Conservation (phyloP, 2,329 filamentous ascomycete genomes). For the Fusarium equiseti region DNA sequence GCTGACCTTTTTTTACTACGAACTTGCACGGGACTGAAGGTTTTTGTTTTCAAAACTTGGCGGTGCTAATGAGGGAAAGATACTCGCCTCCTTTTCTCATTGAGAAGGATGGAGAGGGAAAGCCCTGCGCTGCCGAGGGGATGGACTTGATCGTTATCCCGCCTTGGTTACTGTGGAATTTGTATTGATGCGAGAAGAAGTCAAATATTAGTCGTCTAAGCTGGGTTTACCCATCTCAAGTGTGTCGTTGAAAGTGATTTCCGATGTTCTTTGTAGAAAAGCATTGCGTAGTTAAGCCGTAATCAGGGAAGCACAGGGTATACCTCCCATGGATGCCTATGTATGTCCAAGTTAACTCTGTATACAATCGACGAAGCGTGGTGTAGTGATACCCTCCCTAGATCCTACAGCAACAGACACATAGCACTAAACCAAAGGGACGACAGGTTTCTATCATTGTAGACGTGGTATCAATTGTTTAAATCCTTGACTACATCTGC, state of each 20-base stretch:
- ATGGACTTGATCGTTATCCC: slow-evolving; percentile 91
- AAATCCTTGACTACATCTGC: slow-evolving; percentile 33
- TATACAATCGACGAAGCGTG: not conserved
- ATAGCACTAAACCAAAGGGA: not conserved
- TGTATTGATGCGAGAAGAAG: slow-evolving; percentile 46
- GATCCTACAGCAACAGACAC: not conserved
- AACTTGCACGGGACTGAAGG: slow-evolving; percentile 49
- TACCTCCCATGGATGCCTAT: too few species aligned
- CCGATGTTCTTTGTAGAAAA: not conserved
- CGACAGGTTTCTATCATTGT: slow-evolving; percentile 6
- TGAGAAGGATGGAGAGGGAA: slow-evolving; percentile 77
- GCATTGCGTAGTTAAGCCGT: not conserved
- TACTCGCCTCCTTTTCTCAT: slow-evolving; percentile 69
- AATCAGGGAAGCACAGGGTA: not conserved
- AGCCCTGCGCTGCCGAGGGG: slow-evolving; percentile 93
- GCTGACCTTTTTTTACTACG: slow-evolving; percentile 12
- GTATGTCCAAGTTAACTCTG: not conserved
- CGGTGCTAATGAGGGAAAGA: slow-evolving; percentile 99
- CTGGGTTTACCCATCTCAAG: slow-evolving; percentile 37
- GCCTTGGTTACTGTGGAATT: slow-evolving; percentile 52
- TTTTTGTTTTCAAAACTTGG: slow-evolving; percentile 63
- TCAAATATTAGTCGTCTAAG: slow-evolving; percentile 45
- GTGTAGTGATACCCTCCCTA: not conserved
- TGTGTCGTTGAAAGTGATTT: slow-evolving; percentile 22
- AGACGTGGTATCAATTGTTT: slow-evolving; percentile 46